Evolutionary conservation across 371 early-diverging fungal species (phyloP).

Genomic region (Apophysomyces elegans): DNA sequence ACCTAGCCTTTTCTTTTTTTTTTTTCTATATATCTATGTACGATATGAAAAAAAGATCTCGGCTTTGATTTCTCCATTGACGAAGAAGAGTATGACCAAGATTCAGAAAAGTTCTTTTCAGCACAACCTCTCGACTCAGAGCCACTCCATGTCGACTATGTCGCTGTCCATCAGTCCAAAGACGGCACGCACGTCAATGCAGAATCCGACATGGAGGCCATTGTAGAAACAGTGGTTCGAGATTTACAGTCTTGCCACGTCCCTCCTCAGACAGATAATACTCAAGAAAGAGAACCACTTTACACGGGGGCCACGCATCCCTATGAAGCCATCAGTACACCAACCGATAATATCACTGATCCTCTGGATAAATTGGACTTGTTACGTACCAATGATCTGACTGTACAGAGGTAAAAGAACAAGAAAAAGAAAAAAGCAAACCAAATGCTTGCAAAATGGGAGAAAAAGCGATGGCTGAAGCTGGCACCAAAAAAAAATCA

Average conservation of each 20-base stretch:
- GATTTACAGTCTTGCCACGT: constrained; percentile 19
- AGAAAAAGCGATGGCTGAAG: no score
- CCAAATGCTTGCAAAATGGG: background rate
- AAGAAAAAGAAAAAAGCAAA: background rate
- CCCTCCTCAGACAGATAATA: background rate
- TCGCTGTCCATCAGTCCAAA: constrained; percentile 1
- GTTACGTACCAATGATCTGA: constrained; percentile 47
- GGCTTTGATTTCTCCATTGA: constrained; percentile 53
- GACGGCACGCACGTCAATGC: constrained; percentile 65
- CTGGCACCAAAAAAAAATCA: no score
- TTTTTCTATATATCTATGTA: no score
- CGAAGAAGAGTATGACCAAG: constrained; percentile 29
- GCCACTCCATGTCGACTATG: background rate
- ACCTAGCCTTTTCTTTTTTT: background rate
- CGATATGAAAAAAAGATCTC: constrained; percentile 36
- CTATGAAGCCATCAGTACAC: constrained; percentile 11
- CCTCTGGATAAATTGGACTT: constrained; percentile 53
- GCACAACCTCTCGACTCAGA: background rate
- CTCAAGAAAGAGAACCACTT: background rate
- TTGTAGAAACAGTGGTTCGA: constrained; percentile 46
- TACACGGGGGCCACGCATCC: constrained; percentile 12
- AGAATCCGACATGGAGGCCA: constrained; percentile 85
- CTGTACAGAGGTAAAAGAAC: constrained; percentile 51
- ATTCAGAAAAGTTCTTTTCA: background rate
- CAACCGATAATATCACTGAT: constrained; percentile 44